Evolutionary conservation across 1,284 basidiomycete species (phyloP).

Genomic region (Tilletiaria anomala): DNA sequence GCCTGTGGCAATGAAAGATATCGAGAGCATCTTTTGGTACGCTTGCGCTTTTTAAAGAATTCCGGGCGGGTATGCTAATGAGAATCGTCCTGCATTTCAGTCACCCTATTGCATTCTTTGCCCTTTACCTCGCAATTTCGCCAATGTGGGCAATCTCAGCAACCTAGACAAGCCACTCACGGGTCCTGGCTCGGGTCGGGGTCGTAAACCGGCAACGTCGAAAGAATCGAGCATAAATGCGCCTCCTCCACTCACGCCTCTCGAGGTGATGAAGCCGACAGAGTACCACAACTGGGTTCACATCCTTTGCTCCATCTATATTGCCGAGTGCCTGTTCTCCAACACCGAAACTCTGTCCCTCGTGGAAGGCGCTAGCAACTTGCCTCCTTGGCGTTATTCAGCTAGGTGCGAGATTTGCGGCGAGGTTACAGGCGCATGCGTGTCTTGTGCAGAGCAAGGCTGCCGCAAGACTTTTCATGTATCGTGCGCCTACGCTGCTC

Average conservation of each 20-base stretch:
- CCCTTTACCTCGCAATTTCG: constrained; percentile 2
- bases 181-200: too few relatives aligned
- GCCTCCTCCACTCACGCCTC: constrained; percentile 37
- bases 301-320: constrained; percentile 72
- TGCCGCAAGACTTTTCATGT: constrained; percentile 69
- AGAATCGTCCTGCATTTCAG: too few relatives aligned
- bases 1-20: constrained; percentile 26
- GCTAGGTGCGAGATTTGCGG: constrained; percentile 43
- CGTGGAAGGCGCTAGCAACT: constrained; percentile 71
- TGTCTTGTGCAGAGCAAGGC: constrained; percentile 56
- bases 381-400: constrained; percentile 44
- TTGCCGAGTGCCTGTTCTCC: constrained; percentile 65
- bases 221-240: too few relatives aligned
- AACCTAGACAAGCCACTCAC: not conserved
- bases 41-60: too few relatives aligned
- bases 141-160: too few relatives aligned
- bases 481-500: constrained; percentile 73
- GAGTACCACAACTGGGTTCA: constrained; percentile 89
- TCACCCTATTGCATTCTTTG: constrained; percentile 33
- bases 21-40: constrained; percentile 15
- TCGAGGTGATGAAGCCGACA: constrained; percentile 78
- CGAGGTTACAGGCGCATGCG: constrained; percentile 51
- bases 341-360: constrained; percentile 56
- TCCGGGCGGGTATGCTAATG: too few relatives aligned
- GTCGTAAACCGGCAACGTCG: too few relatives aligned